A percentile compares a stretch with the other conserved stretches of the same genome.
These are phyloP conservation scores for Nicotiana paniculata DNA, from an alignment of 257 asterid species.

Conservation along the genomic window DNA sequence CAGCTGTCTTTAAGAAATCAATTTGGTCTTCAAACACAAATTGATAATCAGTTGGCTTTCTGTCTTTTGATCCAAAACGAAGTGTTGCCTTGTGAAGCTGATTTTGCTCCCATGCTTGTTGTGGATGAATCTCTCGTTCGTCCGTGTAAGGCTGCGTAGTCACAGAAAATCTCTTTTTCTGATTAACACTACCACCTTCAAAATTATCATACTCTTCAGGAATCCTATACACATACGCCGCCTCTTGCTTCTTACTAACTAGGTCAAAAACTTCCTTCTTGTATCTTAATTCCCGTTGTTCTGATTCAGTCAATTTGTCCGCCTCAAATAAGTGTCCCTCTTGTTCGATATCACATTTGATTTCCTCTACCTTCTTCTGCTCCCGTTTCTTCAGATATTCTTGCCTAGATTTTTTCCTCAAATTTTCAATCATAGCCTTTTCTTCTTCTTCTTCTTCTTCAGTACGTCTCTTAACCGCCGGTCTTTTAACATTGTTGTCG, in stretches of 20 bases:
- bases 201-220: constrained; percentile 54
- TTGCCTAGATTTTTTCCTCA: constrained; percentile 69
- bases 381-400: constrained; percentile 87
- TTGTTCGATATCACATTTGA: constrained; percentile 82
- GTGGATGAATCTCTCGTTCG: constrained; percentile 9
- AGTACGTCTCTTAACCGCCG: not conserved
- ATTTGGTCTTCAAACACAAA: constrained; percentile 89
- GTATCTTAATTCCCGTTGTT: constrained; percentile 9
- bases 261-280: not conserved
- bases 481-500: not conserved
- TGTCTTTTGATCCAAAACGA: constrained; percentile 62
- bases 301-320: constrained; percentile 63
- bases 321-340: constrained; percentile 71
- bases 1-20: constrained; percentile 66
- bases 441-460: not conserved
- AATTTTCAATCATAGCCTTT: too few relatives aligned
- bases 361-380: constrained; percentile 78
- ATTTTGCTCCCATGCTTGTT: constrained; percentile 95
- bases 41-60: constrained; percentile 42
- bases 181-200: constrained; percentile 38
- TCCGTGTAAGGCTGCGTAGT: constrained; percentile 35
- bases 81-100: constrained; percentile 86
- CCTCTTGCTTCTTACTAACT: not conserved
- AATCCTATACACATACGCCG: constrained; percentile 41
- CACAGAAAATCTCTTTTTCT: constrained; percentile 42